Evolutionary conservation across 306 rosid species (phyloP).

Genomic region (Lablab purpureus): DNA sequence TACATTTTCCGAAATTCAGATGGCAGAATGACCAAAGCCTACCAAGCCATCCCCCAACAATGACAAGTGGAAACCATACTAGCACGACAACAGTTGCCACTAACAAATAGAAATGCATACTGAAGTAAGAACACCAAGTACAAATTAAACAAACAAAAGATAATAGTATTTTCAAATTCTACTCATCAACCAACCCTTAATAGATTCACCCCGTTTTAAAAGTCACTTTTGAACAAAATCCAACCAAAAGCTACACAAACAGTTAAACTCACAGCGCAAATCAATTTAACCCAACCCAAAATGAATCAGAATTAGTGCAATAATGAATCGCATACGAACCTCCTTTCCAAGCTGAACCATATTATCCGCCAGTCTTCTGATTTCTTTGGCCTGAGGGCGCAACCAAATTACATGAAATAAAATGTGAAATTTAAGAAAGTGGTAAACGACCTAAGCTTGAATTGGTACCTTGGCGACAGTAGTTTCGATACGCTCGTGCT

Average conservation of each 20-base stretch:
- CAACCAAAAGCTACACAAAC: slow-evolving; percentile 3
- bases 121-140: slow-evolving; percentile 2
- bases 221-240: neutral
- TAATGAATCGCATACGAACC: slow-evolving; percentile 42
- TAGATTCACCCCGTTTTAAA: neutral
- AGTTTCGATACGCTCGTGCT: slow-evolving; percentile 97
- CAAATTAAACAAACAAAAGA: slow-evolving; percentile 5
- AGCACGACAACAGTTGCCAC: neutral
- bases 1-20: no score
- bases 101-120: neutral
- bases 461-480: slow-evolving; percentile 79
- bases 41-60: neutral
- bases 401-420: neutral
- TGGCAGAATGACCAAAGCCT: neutral
- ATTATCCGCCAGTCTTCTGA: slow-evolving; percentile 87
- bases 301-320: neutral
- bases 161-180: neutral
- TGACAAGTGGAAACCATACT: slow-evolving; percentile 7
- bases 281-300: neutral
- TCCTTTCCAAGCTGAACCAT: slow-evolving; percentile 98
- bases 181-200: slow-evolving; percentile 1
- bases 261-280: neutral
- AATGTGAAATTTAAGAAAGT: neutral
- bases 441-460: neutral
- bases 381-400: slow-evolving; percentile 82